Evolutionary conservation across 257 asterid genomes (phyloP).

Genomic region (Penstemon barbatus): DNA sequence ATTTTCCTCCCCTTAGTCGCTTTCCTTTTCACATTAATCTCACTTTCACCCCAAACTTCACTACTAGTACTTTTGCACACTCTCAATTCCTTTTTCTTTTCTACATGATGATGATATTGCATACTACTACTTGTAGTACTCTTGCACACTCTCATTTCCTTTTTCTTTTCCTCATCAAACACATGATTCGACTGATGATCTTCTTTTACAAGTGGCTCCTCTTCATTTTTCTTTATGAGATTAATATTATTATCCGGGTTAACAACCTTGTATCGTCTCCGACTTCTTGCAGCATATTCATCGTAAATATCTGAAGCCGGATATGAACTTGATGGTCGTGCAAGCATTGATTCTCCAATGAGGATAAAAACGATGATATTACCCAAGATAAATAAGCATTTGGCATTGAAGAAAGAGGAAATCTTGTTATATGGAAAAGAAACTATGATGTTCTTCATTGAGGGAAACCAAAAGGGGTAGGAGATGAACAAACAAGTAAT

Average conservation of each 20-base stretch:
- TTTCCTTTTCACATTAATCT: slow-evolving; percentile 12
- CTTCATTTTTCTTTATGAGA: slow-evolving; percentile 1
- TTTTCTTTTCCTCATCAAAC: slow-evolving; percentile 11
- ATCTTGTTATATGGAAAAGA: slow-evolving; percentile 14
- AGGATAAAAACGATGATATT: slow-evolving; percentile 42
- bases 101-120: slow-evolving; percentile 11
- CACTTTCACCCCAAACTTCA: slow-evolving; percentile 30
- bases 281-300: slow-evolving; percentile 43
- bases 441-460: slow-evolving; percentile 11
- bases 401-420: slow-evolving; percentile 29
- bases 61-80: slow-evolving; percentile 18
- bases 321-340: slow-evolving; percentile 23
- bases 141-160: slow-evolving; percentile 26
- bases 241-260: neutral
- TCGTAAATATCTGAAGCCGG: slow-evolving; percentile 37
- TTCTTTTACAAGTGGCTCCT: neutral
- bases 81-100: slow-evolving; percentile 28
- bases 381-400: slow-evolving; percentile 41
- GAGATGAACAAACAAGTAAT: slow-evolving; percentile 47
- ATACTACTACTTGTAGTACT: neutral
- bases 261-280: neutral
- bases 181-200: neutral
- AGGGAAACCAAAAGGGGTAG: slow-evolving; percentile 41
- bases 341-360: slow-evolving; percentile 33
- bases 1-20: slow-evolving; percentile 7